Conservation (phyloP, 192 early-diverging fungal species). For the Piromyces finnis region DNA sequence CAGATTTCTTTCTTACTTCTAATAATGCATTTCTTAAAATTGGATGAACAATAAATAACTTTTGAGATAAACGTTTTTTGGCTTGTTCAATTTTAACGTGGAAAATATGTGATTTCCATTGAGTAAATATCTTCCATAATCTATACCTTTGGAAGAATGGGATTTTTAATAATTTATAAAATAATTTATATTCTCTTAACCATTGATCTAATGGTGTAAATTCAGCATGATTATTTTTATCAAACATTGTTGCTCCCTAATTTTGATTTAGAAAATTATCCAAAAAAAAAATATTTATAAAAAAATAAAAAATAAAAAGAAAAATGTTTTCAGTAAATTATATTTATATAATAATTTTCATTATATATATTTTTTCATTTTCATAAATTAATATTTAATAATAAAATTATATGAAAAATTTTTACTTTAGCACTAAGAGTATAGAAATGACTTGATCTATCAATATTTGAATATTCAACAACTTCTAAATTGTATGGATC, state of each 20-base stretch:
- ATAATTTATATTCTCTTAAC: conserved; percentile 28
- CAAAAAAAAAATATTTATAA: neutral
- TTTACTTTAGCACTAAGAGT: conserved; percentile 22
- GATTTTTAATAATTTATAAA: conserved; percentile 24
- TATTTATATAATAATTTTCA: no score
- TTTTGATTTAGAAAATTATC: neutral
- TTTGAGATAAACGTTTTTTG: conserved; percentile 11
- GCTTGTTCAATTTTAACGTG: conserved; percentile 21
- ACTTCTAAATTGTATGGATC: conserved; percentile 34
- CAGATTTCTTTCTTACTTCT: conserved; percentile 10
- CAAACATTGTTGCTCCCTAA: conserved; percentile 31
- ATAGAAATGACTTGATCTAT: conserved; percentile 20
- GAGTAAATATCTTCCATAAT: conserved; percentile 35
- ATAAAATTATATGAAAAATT: no score
- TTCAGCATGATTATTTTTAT: conserved; percentile 20
- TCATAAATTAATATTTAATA: no score
- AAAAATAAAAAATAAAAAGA: neutral
- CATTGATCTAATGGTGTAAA: conserved; percentile 32
- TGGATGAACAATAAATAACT: conserved; percentile 27
- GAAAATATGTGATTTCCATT: conserved; percentile 24
- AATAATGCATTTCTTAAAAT: conserved; percentile 16
- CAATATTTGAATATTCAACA: conserved; percentile 18
- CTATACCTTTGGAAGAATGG: conserved; percentile 33
- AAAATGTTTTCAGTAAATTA: no score
- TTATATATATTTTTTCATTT: no score